Conservation (phyloP, 495 filamentous ascomycete species). For the Podospora anserina region DNA sequence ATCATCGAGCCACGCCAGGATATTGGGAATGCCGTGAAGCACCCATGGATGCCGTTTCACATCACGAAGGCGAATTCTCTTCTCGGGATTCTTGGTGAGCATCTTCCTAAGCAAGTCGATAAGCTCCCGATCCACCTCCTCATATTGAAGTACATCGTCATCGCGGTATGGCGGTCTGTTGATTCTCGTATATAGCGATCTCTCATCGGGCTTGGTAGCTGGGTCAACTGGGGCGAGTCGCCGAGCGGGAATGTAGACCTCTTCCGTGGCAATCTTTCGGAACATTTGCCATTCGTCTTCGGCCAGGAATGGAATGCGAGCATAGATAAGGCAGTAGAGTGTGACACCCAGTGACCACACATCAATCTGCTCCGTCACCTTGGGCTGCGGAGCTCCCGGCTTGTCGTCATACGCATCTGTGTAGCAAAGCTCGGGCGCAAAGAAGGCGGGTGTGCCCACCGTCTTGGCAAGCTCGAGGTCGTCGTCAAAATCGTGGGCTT, state of each 20-base stretch:
- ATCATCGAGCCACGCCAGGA: conserved; percentile 81
- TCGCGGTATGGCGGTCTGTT: conserved; percentile 49
- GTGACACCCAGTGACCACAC: conserved; percentile 97
- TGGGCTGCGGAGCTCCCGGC: conserved; percentile 39
- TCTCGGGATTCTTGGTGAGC: conserved; percentile 81
- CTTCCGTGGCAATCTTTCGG: conserved; percentile 81
- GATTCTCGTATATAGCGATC: conserved; percentile 54
- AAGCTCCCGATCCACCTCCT: conserved; percentile 78
- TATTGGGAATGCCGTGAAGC: conserved; percentile 71
- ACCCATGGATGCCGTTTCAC: conserved; percentile 98
- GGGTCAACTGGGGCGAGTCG: conserved; percentile 76
- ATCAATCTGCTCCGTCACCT: conserved; percentile 70
- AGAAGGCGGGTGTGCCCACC: conserved; percentile 95
- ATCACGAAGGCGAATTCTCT: conserved; percentile 83
- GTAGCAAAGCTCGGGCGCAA: conserved; percentile 95
- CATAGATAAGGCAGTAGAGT: conserved; percentile 90
- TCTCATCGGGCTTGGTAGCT: conserved; percentile 45
- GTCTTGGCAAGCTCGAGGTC: conserved; percentile 95
- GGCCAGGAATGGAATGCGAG: conserved; percentile 86
- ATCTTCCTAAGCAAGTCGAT: conserved; percentile 77
- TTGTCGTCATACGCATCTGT: conserved; percentile 54
- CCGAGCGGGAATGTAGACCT: conserved; percentile 78
- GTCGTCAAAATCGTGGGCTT: conserved; percentile 80
- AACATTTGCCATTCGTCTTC: conserved; percentile 90
- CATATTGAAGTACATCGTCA: conserved; percentile 73